phyloP scores from a whole-genome alignment of 805 yeast genomes.

The Kluyveromyces siamensis region DNA sequence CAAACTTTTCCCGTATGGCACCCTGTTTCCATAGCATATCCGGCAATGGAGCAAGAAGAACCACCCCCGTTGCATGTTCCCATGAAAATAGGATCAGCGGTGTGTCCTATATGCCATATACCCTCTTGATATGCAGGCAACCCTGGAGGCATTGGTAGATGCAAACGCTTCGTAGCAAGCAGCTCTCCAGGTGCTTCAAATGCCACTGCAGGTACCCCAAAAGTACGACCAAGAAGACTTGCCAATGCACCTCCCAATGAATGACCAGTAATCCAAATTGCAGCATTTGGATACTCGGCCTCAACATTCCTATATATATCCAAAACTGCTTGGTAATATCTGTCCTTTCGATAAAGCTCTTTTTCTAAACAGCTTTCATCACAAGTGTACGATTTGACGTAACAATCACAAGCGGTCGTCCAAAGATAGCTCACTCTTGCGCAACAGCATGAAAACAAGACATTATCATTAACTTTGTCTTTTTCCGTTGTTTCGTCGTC shows the following conservation, averaged over 20 bases:
- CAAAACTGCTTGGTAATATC: constrained; percentile 73
- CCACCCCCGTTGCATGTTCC: constrained; percentile 95
- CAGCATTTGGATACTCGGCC: constrained; percentile 53
- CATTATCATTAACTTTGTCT: constrained; percentile 81
- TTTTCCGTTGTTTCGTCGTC: constrained; percentile 68
- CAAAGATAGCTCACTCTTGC: constrained; percentile 86
- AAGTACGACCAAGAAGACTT: constrained; percentile 75
- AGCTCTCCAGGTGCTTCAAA: constrained; percentile 92
- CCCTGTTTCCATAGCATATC: constrained; percentile 94
- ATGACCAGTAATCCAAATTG: constrained; percentile 91
- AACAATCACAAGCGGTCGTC: constrained; percentile 95
- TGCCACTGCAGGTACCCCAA: constrained; percentile 81
- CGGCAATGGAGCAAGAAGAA: constrained; percentile 80
- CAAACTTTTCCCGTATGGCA: constrained; percentile 90
- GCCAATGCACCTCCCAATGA: constrained; percentile 89
- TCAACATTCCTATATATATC: constrained; percentile 71
- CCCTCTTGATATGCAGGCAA: constrained; percentile 67
- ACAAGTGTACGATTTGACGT: constrained; percentile 73
- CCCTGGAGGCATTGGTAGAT: constrained; percentile 91
- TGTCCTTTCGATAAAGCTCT: constrained; percentile 63
- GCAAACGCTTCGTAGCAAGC: constrained; percentile 74
- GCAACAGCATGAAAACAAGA: constrained; percentile 91
- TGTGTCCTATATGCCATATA: constrained; percentile 93
- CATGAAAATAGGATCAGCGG: constrained; percentile 94
- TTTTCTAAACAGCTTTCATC: constrained; percentile 78